phyloP scores from a whole-genome alignment of 2,329 filamentous ascomycete genomes.

The Fragosphaeria purpurea region DNA sequence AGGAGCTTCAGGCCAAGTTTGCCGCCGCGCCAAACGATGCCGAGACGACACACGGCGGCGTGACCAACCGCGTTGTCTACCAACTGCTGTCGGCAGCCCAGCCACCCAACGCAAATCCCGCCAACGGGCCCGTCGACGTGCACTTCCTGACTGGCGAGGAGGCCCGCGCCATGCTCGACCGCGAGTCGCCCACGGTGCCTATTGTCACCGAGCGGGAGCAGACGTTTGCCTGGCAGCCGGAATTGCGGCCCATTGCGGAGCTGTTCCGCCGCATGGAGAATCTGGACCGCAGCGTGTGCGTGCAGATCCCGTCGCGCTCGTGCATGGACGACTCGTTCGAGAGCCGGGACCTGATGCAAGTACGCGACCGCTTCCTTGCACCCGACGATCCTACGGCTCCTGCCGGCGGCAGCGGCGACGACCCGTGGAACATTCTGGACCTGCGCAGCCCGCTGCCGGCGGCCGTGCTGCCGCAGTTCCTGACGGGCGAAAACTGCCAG shows the following conservation, averaged over 20 bases:
- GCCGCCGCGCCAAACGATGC: background rate
- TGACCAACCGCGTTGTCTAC: slow-evolving; percentile 11
- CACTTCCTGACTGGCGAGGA: slow-evolving; percentile 12
- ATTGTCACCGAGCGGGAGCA: slow-evolving; percentile 18
- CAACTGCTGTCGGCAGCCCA: slow-evolving; percentile 8
- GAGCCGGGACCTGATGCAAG: slow-evolving; percentile 13
- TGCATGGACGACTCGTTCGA: slow-evolving; percentile 17
- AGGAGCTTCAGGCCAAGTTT: slow-evolving; percentile 8
- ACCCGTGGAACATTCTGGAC: slow-evolving; percentile 22
- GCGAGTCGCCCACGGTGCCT: slow-evolving; percentile 11
- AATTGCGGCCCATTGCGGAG: slow-evolving; percentile 16
- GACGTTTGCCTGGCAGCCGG: slow-evolving; percentile 16
- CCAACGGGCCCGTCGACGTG: slow-evolving; percentile 8
- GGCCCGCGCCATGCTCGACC: slow-evolving; percentile 12
- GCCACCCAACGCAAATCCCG: slow-evolving; percentile 6
- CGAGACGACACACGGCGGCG: slow-evolving; percentile 10
- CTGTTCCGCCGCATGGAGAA: slow-evolving; percentile 20
- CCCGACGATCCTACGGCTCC: background rate
- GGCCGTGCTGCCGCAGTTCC: slow-evolving; percentile 16
- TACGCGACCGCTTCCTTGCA: slow-evolving; percentile 16
- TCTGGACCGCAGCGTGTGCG: slow-evolving; percentile 16
- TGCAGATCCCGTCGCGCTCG: slow-evolving; percentile 19
- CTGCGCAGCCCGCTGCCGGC: slow-evolving; percentile 19
- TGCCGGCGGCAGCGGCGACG: background rate
- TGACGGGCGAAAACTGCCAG: slow-evolving; percentile 20